A percentile compares a stretch with the other conserved stretches of the same genome.
These are phyloP conservation scores for Nemania sp. DNA, from an alignment of 2,329 filamentous ascomycete genomes.

Conservation along the genomic window DNA sequence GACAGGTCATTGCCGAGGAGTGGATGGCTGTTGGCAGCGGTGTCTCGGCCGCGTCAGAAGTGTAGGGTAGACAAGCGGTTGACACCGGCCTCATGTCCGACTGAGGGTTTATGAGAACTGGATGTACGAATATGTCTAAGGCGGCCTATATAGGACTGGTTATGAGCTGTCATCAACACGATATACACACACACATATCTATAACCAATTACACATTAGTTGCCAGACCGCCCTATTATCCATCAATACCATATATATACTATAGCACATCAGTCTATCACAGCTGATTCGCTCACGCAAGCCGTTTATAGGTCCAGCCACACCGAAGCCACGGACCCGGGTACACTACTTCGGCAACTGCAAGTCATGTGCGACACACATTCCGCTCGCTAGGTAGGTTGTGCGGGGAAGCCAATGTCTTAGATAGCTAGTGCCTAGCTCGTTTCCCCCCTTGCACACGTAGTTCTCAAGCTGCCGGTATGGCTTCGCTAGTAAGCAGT, in stretches of 20 bases:
- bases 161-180: background rate
- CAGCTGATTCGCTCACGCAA: background rate
- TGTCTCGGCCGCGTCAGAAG: background rate
- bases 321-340: slow-evolving; percentile 1
- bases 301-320: background rate
- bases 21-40: slow-evolving; percentile 30
- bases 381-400: background rate
- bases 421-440: background rate
- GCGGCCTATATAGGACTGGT: background rate
- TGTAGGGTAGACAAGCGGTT: background rate
- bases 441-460: too few species aligned
- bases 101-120: too few species aligned
- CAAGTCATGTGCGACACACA: slow-evolving; percentile 1
- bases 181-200: background rate
- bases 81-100: too few species aligned
- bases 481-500: too few species aligned
- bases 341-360: background rate
- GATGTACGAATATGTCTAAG: background rate
- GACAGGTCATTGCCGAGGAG: slow-evolving; percentile 44
- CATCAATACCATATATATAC: background rate
- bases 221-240: background rate
- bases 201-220: background rate
- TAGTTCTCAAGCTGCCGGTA: too few species aligned
- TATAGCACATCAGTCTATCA: background rate
- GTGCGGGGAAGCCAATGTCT: background rate